Evolutionary conservation across 306 rosid species (phyloP), one percentile per base, ranked within the genome.

Genomic region (Lagenaria siceraria): DNA sequence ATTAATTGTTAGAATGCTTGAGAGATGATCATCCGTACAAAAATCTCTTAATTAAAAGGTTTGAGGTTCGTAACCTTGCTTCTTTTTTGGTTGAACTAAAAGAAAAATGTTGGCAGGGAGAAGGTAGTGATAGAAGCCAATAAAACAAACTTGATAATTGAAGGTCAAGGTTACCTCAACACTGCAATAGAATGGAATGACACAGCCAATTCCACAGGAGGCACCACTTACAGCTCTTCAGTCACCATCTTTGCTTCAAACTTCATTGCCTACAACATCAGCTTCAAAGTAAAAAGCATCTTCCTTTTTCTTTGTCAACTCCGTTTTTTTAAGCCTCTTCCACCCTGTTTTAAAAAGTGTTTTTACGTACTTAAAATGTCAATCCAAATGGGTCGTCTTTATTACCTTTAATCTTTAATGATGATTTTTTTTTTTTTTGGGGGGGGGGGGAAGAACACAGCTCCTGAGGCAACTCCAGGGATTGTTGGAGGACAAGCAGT

Each of bases 161-260:
- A 91, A 86, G 98, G 98, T 42, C 82, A 85, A 62, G 94, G 97
- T 7, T 90, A 88, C 80, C 84, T 88, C 0, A 80, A 88, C 81
- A 91, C 96, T 42, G 42, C 81, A 65, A 85, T 93, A 83, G 88
- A 84, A 79, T 93, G 97, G 97, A 90, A 90, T 75, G 96, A 90
- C 81, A 87, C 92, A 0, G 89, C 98, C 15, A 93, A 93, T 87
- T 91, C 98, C 25, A 87, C 89, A 0, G 88, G 92, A 70, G 90
- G 92, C 14, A 91, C 98, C 27, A 53, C 72, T 77, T n/a, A 82
- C 49, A 93, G 93, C 82, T 81, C 87, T 84, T 85, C 93, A 0
- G 82, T 89, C 80, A 83, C 84, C 13, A 56, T 93, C 56, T 88
- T 77, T 84, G 90, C 98, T 78, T 61, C 87, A 22, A 85, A 86